A percentile compares a stretch with the other conserved stretches of the same genome.
phyloP scores from a whole-genome alignment of 805 yeast species.

The Jamesozyma jinghongensis region DNA sequence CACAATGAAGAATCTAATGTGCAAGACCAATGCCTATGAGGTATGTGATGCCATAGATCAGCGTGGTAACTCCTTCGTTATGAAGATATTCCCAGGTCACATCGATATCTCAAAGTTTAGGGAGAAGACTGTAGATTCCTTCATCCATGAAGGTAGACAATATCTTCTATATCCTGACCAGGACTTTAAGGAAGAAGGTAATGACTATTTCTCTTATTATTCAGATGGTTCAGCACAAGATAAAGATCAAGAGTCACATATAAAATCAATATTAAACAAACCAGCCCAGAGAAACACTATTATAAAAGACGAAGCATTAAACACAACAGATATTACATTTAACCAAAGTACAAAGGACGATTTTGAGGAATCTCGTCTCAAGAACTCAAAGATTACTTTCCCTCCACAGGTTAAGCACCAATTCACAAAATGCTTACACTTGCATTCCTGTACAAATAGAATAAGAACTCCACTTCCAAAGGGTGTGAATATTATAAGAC shows the following conservation, averaged over 20 bases:
- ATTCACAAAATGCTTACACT: neutral
- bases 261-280: neutral
- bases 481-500: neutral
- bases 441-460: constrained; percentile 3
- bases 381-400: neutral
- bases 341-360: too few relatives aligned
- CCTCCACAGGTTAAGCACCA: neutral
- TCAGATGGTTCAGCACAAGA: neutral
- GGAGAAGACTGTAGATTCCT: constrained; percentile 3
- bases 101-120: neutral
- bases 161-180: constrained; percentile 9
- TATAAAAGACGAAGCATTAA: neutral
- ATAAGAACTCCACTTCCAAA: constrained; percentile 11
- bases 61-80: constrained; percentile 6
- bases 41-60: constrained; percentile 8
- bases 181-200: constrained; percentile 11
- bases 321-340: too few relatives aligned
- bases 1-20: constrained; percentile 7
- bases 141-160: constrained; percentile 1
- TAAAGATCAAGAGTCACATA: neutral
- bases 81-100: constrained; percentile 4
- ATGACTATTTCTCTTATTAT: constrained; percentile 15
- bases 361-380: too few relatives aligned
- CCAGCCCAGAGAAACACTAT: neutral
- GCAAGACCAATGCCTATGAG: constrained; percentile 6